phyloP scores from a whole-genome alignment of 163 green algal genomes.

The Chlorella variabilis region DNA sequence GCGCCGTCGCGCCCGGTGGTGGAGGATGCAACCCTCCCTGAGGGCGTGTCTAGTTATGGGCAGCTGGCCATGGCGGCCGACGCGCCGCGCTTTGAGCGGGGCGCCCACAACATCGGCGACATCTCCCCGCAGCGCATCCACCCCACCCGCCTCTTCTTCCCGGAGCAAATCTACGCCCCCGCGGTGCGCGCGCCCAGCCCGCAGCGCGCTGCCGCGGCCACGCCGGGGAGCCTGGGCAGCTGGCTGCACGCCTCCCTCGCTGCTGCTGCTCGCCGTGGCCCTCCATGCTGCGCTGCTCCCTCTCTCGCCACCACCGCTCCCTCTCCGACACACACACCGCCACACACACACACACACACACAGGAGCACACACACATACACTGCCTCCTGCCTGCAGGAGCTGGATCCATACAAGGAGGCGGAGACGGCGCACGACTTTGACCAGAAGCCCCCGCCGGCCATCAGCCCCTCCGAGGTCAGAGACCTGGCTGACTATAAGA shows the following conservation, averaged over 20 bases:
- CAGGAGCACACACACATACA: background rate
- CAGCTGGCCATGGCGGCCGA: constrained; percentile 48
- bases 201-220: background rate
- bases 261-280: no score
- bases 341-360: no score
- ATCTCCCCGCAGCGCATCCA: constrained; percentile 44
- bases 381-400: constrained; percentile 42
- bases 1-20: background rate
- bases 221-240: no score
- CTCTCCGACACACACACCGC: no score
- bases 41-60: constrained; percentile 28
- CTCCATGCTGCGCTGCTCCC: no score
- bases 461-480: constrained; percentile 3
- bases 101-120: background rate
- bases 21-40: constrained; percentile 18
- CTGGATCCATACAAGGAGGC: constrained; percentile 47
- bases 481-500: constrained; percentile 16
- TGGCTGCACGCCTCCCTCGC: no score
- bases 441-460: background rate
- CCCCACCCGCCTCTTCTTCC: constrained; percentile 55
- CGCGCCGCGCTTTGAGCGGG: constrained; percentile 30
- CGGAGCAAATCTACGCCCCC: constrained; percentile 41
- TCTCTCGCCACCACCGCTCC: no score
- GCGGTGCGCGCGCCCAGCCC: background rate
- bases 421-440: background rate